Evolutionary conservation across 257 asterid species (phyloP), one percentile per base, ranked within the genome.

Genomic region (Avicennia marina): DNA sequence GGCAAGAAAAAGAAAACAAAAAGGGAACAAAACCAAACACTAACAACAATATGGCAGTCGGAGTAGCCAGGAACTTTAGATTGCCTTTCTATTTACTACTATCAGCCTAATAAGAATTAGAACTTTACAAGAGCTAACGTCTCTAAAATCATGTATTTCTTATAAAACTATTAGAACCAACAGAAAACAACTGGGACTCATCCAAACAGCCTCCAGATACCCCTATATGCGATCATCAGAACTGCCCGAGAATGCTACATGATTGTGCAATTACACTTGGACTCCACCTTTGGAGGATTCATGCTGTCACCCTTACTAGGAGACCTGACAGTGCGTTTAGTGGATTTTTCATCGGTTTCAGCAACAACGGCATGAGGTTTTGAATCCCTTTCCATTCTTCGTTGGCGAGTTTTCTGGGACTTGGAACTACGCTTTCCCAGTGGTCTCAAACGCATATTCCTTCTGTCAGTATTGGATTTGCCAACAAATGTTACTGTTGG

Each of bases 201-300:
- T 52, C 58, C 69, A n/a, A n/a, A n/a, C n/a, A n/a, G n/a, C n/a
- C n/a, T n/a, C n/a, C n/a, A n/a, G n/a, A n/a, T n/a, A n/a, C n/a
- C n/a, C n/a, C n/a, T n/a, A n/a, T n/a, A n/a, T n/a, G n/a, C n/a
- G n/a, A n/a, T n/a, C n/a, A n/a, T n/a, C n/a, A n/a, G n/a, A n/a
- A n/a, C n/a, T n/a, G n/a, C n/a, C 61, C 36, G 22, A 33, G 17
- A 39, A 61, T 11, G 3, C 73, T 74, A 87, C 98, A 91, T 91
- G 60, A 91, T 88, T 64, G 72, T 65, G 84, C 98, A 91, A 52
- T 91, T 91, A 71, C 98, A 91, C 78, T 87, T 91, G 26, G 98
- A 91, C 77, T 91, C 98, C 52, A 73, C 81, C 81, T 81, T 87
- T 36, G 87, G 95, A 64, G 95, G 95, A 71, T 76, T 78, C 73